Evolutionary conservation across 1,284 basidiomycete species (phyloP), one percentile per base, ranked within the genome.

Genomic region (Dichomitus squalens): DNA sequence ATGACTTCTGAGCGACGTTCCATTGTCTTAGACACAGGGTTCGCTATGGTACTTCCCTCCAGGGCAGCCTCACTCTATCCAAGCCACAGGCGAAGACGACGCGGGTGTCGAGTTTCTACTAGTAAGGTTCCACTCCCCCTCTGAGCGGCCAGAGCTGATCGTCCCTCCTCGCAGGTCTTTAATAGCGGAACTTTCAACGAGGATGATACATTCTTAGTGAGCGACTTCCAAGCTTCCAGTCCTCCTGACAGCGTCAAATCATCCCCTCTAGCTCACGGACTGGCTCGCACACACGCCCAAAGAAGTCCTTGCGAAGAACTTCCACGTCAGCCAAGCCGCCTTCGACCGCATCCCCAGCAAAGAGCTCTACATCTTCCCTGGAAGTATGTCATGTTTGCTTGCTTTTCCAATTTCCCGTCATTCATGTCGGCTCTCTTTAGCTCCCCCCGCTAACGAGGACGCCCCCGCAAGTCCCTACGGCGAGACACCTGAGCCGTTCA

Each of bases 91-190:
- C 23, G 81, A 83, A 52, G 70, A 77, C 43, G 73, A 79, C 7
- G 81, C 82, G 1, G 88, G 88, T 2, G 75, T 82, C 8, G 88
- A 92, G 69, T 91, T 90, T 69, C 72, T 91, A 34, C 74, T 92
- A 64, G 86, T 88, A 49, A 63, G 80, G 60, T 52, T 21, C 55
- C 33, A 60, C 36, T 27, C 1, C 12, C 7, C 3, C 7, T 14
- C 2, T 31, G 4, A 40, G 3, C 12, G 1, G 7, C 5, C 21
- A 3, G 12, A 7, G 14, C 38, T 33, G 11, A 51, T 2, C 6
- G 2, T 7, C 27, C 12, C 11, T 11, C n/a, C 7, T 9, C 0
- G 16, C 60, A 73, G 72, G 70, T 75, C 8, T 76, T 76, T 53
- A 73, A 76, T 61, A 68, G 72, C 56, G 77, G 77, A 31, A 64